Base-by-base conservation (phyloP, 2,329 filamentous ascomycete genomes). In the Colletotrichum sp. region DNA sequence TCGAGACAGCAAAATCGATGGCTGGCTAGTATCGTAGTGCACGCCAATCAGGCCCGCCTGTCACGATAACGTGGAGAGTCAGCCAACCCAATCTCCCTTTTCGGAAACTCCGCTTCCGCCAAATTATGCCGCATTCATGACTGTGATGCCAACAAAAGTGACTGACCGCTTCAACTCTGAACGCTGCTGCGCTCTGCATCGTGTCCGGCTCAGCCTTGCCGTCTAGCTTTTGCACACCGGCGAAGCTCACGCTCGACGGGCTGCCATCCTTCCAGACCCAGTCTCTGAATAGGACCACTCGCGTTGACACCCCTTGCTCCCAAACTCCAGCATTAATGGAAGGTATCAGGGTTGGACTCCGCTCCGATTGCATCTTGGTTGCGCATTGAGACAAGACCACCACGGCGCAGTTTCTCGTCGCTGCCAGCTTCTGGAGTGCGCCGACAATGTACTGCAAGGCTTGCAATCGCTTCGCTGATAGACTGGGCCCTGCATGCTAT, bases 201-300 rank as follows among this genome's bases (percentile, higher is more conserved):
- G 82, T 81, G 30, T 86, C 84, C 24, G 83, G 78, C 28, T 82
- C 82, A 3, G 80, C 80, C 79, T 87, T 90, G 9, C 93, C 92
- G 78, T 91, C 89, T 48, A 90, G 83, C 83, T 94, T 95, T 80
- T 94, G 90, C 13, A 95, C 85, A 66, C 92, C 92, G 13, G 89
- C 91, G 78, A 94, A 88, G 73, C 91, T 89, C 59, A 91, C 84
- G 78, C 89, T 88, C 75, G 87, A 86, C 28, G 87, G 85, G 21
- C 83, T 84, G 60, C 85, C 84, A 59, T 85, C 84, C 68, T 85
- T 84, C 85, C 88, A 91, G 77, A 87, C 90, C 90, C 92, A 96
- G 85, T 98, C 95, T 80, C 94, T 90, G 83, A 97, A 98, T 39
- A 98, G 84, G 28, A 94, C 93, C 76, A 98, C 83, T 70, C 95